Conservation (phyloP, 2,329 filamentous ascomycete species). For the Penicillium sclerotiorum region DNA sequence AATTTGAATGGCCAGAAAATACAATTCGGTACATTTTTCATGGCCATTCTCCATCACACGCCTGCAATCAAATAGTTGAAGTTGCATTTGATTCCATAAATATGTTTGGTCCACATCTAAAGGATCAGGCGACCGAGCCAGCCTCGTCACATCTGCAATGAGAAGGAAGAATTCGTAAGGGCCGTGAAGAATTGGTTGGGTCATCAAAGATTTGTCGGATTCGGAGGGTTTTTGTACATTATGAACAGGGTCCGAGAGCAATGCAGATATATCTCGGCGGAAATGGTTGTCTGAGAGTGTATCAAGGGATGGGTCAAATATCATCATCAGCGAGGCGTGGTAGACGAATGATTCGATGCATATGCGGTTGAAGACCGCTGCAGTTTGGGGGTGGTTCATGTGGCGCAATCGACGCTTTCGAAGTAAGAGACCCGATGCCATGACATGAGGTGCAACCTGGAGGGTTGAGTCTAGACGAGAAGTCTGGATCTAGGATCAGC, state of each 20-base stretch:
- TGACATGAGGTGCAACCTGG: conserved; percentile 14
- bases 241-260: conserved; percentile 12
- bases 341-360: conserved; percentile 24
- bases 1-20: conserved; percentile 1
- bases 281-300: conserved; percentile 1
- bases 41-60: background rate
- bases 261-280: conserved; percentile 2
- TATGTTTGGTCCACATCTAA: background rate
- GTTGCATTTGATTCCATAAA: background rate
- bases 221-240: too few relatives aligned
- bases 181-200: conserved; percentile 16
- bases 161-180: conserved; percentile 18
- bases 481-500: conserved; percentile 2
- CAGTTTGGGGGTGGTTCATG: conserved; percentile 6
- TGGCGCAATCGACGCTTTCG: conserved; percentile 7
- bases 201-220: background rate
- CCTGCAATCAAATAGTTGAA: background rate
- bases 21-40: conserved; percentile 1
- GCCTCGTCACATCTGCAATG: conserved; percentile 16
- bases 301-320: conserved; percentile 20
- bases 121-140: conserved; percentile 8
- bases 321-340: conserved; percentile 19
- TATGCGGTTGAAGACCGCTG: conserved; percentile 18
- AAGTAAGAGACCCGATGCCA: conserved; percentile 12
- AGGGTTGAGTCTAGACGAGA: conserved; percentile 13